Evolutionary conservation across 805 yeast species (phyloP).

Genomic region (Monosporozyma siamensis): DNA sequence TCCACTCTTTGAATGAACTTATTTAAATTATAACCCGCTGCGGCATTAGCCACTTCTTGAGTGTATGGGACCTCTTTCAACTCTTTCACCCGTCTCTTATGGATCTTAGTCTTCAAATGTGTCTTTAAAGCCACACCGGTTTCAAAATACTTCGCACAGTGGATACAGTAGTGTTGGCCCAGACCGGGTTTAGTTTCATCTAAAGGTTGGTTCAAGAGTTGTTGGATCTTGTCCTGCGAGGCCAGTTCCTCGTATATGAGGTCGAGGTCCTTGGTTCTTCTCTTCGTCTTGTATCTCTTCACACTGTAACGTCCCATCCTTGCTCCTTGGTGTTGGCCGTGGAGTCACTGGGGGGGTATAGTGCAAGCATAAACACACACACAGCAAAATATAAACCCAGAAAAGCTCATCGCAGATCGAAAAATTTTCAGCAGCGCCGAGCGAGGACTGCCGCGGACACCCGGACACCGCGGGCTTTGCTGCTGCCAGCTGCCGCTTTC

Average conservation of each 20-base stretch:
- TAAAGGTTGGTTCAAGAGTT: constrained; percentile 67
- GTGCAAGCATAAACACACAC: too few relatives aligned
- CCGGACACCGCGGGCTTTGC: background rate
- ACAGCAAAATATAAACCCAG: background rate
- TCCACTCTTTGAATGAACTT: constrained; percentile 59
- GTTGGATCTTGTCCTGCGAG: constrained; percentile 49
- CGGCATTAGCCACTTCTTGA: constrained; percentile 83
- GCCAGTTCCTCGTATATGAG: constrained; percentile 69
- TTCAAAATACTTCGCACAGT: constrained; percentile 88
- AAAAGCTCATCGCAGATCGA: background rate
- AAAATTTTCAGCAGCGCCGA: too few relatives aligned
- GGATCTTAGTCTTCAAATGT: constrained; percentile 70
- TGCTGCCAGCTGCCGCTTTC: background rate
- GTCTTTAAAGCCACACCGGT: constrained; percentile 60
- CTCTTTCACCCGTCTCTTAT: constrained; percentile 76
- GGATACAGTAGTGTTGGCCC: constrained; percentile 90
- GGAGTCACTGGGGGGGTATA: too few relatives aligned
- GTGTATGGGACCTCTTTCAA: constrained; percentile 76
- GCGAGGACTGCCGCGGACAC: background rate
- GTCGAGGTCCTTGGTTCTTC: constrained; percentile 80
- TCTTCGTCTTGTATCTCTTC: constrained; percentile 79
- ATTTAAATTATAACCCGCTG: constrained; percentile 66
- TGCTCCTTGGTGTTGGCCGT: too few relatives aligned
- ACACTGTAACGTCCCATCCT: constrained; percentile 82
- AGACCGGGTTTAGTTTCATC: constrained; percentile 90